Evolutionary conservation across 1,139 yeast species (phyloP), one percentile per base, ranked within the genome.

Genomic region (Taphrina confusa): DNA sequence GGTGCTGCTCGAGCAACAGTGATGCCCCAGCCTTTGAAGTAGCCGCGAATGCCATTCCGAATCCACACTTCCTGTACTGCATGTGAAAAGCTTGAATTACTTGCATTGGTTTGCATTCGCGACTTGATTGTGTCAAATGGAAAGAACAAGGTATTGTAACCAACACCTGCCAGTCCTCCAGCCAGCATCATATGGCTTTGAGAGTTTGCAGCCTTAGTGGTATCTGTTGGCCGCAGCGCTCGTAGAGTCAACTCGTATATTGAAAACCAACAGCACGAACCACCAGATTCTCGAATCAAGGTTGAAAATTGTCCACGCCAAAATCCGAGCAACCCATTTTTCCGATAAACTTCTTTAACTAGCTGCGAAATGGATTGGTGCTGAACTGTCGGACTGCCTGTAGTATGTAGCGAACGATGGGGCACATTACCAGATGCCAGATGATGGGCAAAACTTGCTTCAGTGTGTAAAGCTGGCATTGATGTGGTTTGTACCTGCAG

Each of bases 261-360:
- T 0, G 96, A 94, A 73, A 91, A 91, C 97, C 97, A 91, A 2
- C 92, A 83, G 2, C 95, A 88, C 1, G 96, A 87, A 4, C 97
- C 97, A 25, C 90, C 84, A 37, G 88, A 80, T 71, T 91, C 97
- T 68, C 97, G 79, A 1, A 87, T 65, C 61, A 89, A 74, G 0
- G 97, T 91, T n/a, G 95, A 85, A 0, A 83, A 76, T 66, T 90
- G 90, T 1, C 97, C 97, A 63, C 81, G 82, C 96, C 96, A 91
- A 63, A 84, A 74, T 0, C 87, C 87, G 14, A 63, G 60, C 0
- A 87, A 9, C 0, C 97, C 97, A 14, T 80, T 77, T 2, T 74
- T 71, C 11, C 66, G 67, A 25, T 80, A 67, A 0, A 85, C 76
- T 3, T 75, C 72, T 54, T 68, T 68, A 27, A 85, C 73, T 4